Conservation (phyloP, 345 rosid species). For the Gossypium mustelinum region DNA sequence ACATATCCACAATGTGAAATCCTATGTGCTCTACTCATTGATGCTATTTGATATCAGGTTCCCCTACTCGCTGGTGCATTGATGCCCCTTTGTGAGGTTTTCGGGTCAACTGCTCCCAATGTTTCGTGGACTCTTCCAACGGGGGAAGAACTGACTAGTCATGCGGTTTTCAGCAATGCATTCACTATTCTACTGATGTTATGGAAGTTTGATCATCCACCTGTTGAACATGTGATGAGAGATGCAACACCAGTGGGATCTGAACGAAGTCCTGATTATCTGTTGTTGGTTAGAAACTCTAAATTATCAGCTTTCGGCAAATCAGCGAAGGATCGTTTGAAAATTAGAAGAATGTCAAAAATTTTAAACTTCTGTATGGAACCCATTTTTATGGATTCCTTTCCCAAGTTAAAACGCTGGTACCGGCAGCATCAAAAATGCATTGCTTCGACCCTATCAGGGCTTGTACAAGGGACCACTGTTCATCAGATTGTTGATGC, state of each 20-base stretch:
- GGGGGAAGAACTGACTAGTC: constrained; percentile 73
- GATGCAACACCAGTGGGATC: constrained; percentile 65
- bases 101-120: constrained; percentile 65
- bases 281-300: constrained; percentile 75
- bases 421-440: constrained; percentile 83
- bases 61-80: constrained; percentile 81
- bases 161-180: constrained; percentile 83
- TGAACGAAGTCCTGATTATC: constrained; percentile 70
- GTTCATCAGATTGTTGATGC: constrained; percentile 88
- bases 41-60: constrained; percentile 35
- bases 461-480: constrained; percentile 62
- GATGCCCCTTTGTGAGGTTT: constrained; percentile 92
- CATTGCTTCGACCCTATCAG: constrained; percentile 75
- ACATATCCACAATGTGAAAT: background rate
- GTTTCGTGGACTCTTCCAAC: constrained; percentile 63
- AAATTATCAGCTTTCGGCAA: constrained; percentile 58
- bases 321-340: constrained; percentile 52
- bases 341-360: constrained; percentile 48
- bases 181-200: constrained; percentile 77
- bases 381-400: constrained; percentile 75
- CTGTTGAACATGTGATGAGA: constrained; percentile 67
- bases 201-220: constrained; percentile 86
- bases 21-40: background rate
- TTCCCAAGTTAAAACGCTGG: constrained; percentile 81
- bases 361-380: constrained; percentile 36